phyloP scores from a whole-genome alignment of 1,284 basidiomycete genomes.

The Phellopilus nigrolimitatus region DNA sequence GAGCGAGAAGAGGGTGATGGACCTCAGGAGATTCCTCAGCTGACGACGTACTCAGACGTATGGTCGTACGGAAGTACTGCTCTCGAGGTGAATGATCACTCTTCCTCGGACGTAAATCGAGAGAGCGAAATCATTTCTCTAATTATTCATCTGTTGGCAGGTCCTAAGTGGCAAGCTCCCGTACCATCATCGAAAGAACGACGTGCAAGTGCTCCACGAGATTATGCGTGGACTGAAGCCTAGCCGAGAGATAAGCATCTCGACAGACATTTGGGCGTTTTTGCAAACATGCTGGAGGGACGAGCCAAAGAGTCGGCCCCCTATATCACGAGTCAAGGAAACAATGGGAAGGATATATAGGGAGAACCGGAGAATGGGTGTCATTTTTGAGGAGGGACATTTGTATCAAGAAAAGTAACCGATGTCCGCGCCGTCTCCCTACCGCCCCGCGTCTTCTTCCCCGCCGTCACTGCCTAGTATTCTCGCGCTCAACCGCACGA shows the following conservation, averaged over 20 bases:
- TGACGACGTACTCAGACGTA: conserved; percentile 14
- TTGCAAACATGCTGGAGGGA: conserved; percentile 17
- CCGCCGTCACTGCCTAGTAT: too few relatives aligned
- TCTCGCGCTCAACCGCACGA: too few relatives aligned
- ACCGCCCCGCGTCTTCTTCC: too few relatives aligned
- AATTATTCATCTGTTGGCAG: conserved; percentile 14
- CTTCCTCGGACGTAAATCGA: background rate
- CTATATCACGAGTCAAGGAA: conserved; percentile 6
- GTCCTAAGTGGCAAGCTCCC: conserved; percentile 17
- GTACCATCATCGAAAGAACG: conserved; percentile 16
- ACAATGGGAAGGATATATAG: conserved; percentile 9
- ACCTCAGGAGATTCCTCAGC: background rate
- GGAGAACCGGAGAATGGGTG: conserved; percentile 9
- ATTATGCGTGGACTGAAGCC: conserved; percentile 14
- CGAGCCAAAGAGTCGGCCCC: conserved; percentile 7
- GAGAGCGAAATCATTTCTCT: background rate
- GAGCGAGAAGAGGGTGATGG: background rate
- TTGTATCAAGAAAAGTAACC: too few relatives aligned
- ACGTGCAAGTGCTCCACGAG: conserved; percentile 18
- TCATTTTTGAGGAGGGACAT: conserved; percentile 8
- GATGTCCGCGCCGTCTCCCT: too few relatives aligned
- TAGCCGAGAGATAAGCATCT: conserved; percentile 2
- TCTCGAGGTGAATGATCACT: conserved; percentile 6
- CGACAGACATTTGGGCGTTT: conserved; percentile 13
- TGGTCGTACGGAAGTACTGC: conserved; percentile 18